Conservation (phyloP, 2,329 filamentous ascomycete species). For the Aspergillus quadrilineatus region DNA sequence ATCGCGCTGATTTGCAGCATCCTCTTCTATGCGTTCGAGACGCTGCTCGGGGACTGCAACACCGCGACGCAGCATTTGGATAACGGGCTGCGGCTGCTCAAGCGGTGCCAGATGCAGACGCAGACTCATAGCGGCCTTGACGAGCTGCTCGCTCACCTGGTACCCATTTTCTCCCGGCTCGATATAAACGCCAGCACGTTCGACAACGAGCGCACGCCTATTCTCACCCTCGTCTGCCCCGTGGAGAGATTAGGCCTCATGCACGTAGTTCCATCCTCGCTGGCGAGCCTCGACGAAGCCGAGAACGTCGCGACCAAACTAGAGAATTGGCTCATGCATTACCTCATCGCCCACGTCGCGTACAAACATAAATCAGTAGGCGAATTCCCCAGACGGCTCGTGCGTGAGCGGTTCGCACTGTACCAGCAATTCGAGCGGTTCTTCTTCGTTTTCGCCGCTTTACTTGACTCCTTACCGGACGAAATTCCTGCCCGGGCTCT, state of each 20-base stretch:
- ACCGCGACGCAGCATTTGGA: constrained; percentile 28
- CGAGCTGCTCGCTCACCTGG: constrained; percentile 18
- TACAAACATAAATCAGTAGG: constrained; percentile 6
- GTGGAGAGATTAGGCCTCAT: neutral
- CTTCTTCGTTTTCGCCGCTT: neutral
- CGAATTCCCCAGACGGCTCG: constrained; percentile 6
- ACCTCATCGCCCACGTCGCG: constrained; percentile 16
- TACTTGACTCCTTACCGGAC: neutral
- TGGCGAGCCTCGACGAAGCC: constrained; percentile 9
- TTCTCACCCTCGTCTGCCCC: constrained; percentile 13
- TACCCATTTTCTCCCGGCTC: constrained; percentile 17
- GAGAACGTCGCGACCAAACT: constrained; percentile 21
- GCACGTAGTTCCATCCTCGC: constrained; percentile 1
- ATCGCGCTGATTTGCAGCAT: constrained; percentile 27
- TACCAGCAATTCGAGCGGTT: constrained; percentile 11
- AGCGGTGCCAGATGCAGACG: constrained; percentile 8
- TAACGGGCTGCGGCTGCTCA: constrained; percentile 23
- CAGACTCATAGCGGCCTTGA: neutral
- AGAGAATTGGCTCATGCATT: constrained; percentile 25
- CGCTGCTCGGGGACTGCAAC: constrained; percentile 22
- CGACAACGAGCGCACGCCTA: constrained; percentile 10
- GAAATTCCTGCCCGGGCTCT: neutral
- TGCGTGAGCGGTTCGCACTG: constrained; percentile 13
- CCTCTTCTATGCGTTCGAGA: constrained; percentile 28
- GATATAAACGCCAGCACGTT: constrained; percentile 27